These are phyloP conservation scores for Symmetrospora coprosmae DNA, from an alignment of 768 basidiomycete species.

Conservation along the genomic window DNA sequence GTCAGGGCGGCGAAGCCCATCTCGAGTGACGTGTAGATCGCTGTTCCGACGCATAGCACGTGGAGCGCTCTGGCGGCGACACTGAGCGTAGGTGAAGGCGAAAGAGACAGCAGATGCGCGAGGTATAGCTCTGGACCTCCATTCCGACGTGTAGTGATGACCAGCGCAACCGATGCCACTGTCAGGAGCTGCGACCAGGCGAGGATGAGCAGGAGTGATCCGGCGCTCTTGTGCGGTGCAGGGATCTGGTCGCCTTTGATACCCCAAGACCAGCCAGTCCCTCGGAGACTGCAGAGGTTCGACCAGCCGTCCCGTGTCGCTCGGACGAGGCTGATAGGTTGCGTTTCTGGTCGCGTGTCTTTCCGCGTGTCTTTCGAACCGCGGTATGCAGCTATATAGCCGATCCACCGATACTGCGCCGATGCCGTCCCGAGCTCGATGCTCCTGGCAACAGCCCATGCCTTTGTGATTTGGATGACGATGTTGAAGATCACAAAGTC, in stretches of 20 bases:
- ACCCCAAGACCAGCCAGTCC: conserved; percentile 16
- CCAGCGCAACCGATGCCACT: background rate
- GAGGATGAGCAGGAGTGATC: background rate
- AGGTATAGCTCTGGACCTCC: background rate
- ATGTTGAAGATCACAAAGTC: conserved; percentile 5
- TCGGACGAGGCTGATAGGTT: background rate
- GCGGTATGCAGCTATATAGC: conserved; percentile 1
- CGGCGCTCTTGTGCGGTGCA: background rate
- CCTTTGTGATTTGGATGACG: conserved; percentile 6
- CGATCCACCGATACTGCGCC: conserved; percentile 4
- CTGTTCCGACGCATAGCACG: background rate
- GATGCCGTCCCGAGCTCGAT: background rate
- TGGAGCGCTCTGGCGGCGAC: background rate
- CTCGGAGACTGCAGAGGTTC: background rate
- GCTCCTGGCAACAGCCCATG: background rate
- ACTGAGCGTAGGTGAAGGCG: too few relatives aligned
- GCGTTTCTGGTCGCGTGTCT: background rate
- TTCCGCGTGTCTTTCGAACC: background rate
- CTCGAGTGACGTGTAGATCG: conserved; percentile 11
- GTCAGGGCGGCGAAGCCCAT: conserved; percentile 2
- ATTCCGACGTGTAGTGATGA: background rate
- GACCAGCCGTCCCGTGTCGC: background rate
- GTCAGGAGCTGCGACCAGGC: conserved; percentile 7
- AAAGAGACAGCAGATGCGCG: too few relatives aligned
- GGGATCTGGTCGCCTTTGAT: conserved; percentile 8